A percentile compares a stretch with the other conserved stretches of the same genome.
These are phyloP conservation scores for Candolleomyces efflorescens DNA, from an alignment of 768 basidiomycete species.

Conservation along the genomic window DNA sequence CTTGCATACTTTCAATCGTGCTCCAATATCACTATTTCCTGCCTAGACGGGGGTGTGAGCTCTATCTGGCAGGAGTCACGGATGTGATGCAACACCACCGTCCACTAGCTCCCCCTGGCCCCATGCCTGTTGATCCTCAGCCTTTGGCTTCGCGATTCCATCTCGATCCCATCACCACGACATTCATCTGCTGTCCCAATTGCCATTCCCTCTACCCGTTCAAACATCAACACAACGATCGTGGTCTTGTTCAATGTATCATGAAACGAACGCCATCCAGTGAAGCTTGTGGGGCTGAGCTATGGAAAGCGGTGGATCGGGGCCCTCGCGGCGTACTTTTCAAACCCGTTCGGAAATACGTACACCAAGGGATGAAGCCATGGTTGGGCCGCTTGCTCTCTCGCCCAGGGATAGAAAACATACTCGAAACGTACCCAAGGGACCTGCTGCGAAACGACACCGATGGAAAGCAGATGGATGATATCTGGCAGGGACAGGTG, in stretches of 20 bases:
- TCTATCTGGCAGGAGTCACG: neutral
- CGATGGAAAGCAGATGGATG: neutral
- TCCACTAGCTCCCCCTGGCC: neutral
- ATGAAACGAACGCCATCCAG: neutral
- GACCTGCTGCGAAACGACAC: neutral
- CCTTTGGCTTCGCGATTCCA: neutral
- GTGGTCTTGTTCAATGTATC: neutral
- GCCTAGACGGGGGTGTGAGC: neutral
- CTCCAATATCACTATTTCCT: neutral
- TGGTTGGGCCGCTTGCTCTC: neutral
- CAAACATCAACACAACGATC: neutral
- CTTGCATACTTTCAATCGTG: neutral
- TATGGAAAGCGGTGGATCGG: neutral
- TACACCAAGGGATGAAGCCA: neutral
- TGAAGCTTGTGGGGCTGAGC: neutral
- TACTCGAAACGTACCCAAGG: constrained; percentile 2
- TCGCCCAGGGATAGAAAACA: neutral
- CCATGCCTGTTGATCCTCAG: neutral
- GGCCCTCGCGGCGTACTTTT: neutral
- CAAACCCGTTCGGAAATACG: neutral
- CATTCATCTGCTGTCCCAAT: neutral
- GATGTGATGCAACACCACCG: neutral
- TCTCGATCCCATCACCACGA: neutral
- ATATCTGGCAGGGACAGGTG: constrained; percentile 8
- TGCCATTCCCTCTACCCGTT: neutral